phyloP scores from a whole-genome alignment of 2,329 filamentous ascomycete species.

The Fusarium secorum region DNA sequence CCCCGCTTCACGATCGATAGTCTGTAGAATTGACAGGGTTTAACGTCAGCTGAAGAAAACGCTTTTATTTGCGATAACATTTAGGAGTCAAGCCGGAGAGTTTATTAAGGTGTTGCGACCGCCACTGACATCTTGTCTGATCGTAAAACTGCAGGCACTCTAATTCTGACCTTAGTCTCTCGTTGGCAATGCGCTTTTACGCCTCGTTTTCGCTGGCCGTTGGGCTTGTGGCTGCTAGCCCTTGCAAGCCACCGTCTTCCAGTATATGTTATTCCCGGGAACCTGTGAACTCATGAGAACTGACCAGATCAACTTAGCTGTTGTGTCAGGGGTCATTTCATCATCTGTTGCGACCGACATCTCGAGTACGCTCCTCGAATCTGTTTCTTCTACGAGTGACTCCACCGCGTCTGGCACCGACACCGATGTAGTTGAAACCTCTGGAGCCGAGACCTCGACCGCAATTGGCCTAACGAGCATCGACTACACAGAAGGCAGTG shows the following conservation, averaged over 20 bases:
- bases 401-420: neutral
- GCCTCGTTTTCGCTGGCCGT: neutral
- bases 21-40: neutral
- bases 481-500: neutral
- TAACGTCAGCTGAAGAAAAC: neutral
- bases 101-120: neutral
- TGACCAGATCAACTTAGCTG: neutral
- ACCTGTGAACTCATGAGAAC: accelerated
- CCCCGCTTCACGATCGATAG: neutral
- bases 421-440: neutral
- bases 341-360: accelerated
- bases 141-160: neutral
- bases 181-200: neutral
- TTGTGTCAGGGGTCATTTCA: neutral
- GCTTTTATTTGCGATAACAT: neutral
- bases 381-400: neutral
- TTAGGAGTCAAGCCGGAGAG: neutral
- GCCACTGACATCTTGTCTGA: neutral
- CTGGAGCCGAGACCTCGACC: neutral
- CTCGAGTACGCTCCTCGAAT: neutral
- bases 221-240: neutral
- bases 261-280: neutral
- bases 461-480: neutral
- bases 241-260: neutral
- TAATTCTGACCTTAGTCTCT: neutral